These are phyloP conservation scores for Rhodotorula sp. DNA, from an alignment of 1,284 basidiomycete genomes.

Conservation along the genomic window DNA sequence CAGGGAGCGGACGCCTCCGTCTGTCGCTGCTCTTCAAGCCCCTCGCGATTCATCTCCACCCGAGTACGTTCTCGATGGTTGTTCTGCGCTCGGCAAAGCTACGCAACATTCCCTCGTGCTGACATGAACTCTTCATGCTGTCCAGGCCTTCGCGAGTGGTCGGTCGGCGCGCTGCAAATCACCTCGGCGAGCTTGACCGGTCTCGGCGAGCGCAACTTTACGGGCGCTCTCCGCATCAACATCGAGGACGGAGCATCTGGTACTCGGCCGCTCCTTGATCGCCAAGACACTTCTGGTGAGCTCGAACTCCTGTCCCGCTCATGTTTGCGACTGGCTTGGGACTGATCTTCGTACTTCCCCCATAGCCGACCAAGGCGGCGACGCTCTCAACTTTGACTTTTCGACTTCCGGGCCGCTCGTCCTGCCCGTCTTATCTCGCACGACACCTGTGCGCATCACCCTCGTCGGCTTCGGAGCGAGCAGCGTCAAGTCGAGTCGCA, in stretches of 20 bases:
- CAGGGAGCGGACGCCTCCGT: conserved; percentile 33
- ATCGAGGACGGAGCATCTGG: not conserved
- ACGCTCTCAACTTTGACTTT: not conserved
- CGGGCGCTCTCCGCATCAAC: not conserved
- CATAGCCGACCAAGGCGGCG: no score
- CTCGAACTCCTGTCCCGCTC: not conserved
- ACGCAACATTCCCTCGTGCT: not conserved
- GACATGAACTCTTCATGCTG: not conserved
- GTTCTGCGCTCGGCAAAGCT: not conserved
- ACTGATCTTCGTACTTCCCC: not conserved
- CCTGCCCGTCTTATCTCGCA: conserved; percentile 10
- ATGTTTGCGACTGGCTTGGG: not conserved
- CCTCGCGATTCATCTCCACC: conserved; percentile 13
- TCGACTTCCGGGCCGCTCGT: not conserved
- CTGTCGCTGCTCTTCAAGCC: conserved; percentile 40
- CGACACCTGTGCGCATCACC: not conserved
- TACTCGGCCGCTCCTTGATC: not conserved
- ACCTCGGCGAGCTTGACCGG: conserved; percentile 4
- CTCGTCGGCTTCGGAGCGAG: not conserved
- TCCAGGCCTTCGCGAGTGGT: conserved; percentile 26
- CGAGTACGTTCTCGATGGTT: not conserved
- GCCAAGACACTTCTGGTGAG: not conserved
- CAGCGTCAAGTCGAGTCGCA: not conserved
- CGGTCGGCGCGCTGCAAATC: conserved; percentile 21
- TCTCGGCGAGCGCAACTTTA: not conserved